Percentiles rank a stretch among this genome's conserved stretches.
Evolutionary conservation across 179 eudicot species (phyloP).

Genomic region (Pouteria campechiana): DNA sequence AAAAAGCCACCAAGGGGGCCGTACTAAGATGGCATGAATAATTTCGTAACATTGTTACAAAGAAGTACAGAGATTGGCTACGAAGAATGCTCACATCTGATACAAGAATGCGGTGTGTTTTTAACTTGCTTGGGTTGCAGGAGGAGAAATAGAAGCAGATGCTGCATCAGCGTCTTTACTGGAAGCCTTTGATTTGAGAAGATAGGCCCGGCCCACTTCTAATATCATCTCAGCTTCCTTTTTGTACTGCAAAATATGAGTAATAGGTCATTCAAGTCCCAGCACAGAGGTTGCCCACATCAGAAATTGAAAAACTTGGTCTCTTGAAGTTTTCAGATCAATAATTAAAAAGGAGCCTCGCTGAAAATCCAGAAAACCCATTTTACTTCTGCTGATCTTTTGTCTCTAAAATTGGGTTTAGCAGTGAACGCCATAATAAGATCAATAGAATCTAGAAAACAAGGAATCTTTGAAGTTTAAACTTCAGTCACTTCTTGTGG

Average conservation of each 20-base stretch:
- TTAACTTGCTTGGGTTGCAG: conserved; percentile 18
- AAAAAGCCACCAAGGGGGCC: background rate
- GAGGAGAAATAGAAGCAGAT: conserved; percentile 13
- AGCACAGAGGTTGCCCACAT: background rate
- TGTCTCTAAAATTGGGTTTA: background rate
- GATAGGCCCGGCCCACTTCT: conserved; percentile 45
- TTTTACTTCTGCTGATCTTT: background rate
- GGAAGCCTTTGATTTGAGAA: conserved; percentile 33
- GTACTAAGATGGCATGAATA: background rate
- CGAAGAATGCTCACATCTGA: background rate
- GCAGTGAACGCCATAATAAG: too few relatives aligned
- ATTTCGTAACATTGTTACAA: background rate
- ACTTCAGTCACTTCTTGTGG: background rate
- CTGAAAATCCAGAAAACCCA: too few relatives aligned
- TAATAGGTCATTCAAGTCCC: background rate
- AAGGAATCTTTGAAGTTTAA: too few relatives aligned
- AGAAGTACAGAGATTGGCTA: background rate
- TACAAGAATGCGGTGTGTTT: background rate
- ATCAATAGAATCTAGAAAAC: too few relatives aligned
- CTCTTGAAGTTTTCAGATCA: too few relatives aligned
- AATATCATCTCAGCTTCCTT: conserved; percentile 60
- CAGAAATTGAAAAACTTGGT: background rate
- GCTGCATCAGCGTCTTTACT: conserved; percentile 8
- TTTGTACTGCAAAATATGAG: conserved; percentile 47
- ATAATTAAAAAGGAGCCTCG: too few relatives aligned